Evolutionary conservation across 176 grass and related monocot genomes (phyloP).

Genomic region (Pontederia paniculata): DNA sequence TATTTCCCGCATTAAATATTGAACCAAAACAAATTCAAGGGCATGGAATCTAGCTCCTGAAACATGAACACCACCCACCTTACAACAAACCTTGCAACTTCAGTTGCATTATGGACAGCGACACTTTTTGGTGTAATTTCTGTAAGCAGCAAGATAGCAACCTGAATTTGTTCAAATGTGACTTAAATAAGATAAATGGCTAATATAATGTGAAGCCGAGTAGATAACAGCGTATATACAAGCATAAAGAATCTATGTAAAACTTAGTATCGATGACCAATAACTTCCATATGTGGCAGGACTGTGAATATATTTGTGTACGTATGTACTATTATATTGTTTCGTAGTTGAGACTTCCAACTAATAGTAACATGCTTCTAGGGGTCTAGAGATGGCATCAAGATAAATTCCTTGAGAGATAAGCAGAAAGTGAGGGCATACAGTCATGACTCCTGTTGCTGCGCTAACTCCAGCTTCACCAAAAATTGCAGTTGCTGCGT

Average conservation of each 20-base stretch:
- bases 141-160: constrained; percentile 89
- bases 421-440: constrained; percentile 30
- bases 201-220: no score
- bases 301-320: no score
- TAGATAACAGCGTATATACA: no score
- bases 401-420: not conserved
- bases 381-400: not conserved
- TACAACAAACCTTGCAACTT: constrained; percentile 92
- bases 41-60: not conserved
- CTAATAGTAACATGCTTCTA: no score
- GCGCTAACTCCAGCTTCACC: constrained; percentile 95
- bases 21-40: not conserved
- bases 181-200: no score
- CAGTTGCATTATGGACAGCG: constrained; percentile 90
- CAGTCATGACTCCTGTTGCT: constrained; percentile 97
- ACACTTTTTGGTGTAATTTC: constrained; percentile 98
- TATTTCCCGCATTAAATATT: not conserved
- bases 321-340: no score
- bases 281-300: no score
- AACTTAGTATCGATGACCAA: no score
- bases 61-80: constrained; percentile 35
- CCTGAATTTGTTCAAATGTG: constrained; percentile 31
- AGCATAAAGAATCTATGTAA: no score
- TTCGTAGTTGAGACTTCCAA: no score
- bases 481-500: constrained; percentile 95